phyloP scores from a whole-genome alignment of 192 early-diverging fungal genomes.

The Funneliformis mosseae region DNA sequence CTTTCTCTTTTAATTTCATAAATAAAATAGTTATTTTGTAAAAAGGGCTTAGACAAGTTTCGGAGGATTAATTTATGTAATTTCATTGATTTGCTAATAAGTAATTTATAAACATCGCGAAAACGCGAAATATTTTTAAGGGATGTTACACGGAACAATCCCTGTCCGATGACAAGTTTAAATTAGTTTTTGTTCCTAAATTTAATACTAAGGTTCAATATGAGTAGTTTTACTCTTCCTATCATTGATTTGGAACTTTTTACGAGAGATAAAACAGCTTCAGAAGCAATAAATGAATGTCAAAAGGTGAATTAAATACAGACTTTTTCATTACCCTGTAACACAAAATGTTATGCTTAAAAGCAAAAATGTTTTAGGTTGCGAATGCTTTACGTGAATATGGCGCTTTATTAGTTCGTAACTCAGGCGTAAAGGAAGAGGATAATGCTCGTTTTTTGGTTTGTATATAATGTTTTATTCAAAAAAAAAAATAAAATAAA shows the following conservation, averaged over 20 bases:
- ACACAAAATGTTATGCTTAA: background rate
- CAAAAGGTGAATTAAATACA: slow-evolving; percentile 43
- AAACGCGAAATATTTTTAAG: too few relatives aligned
- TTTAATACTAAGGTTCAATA: background rate
- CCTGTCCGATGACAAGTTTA: too few relatives aligned
- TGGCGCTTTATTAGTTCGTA: slow-evolving; percentile 64
- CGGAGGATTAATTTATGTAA: too few relatives aligned
- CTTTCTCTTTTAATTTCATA: too few relatives aligned
- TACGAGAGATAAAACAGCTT: slow-evolving; percentile 54
- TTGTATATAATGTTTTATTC: slow-evolving; percentile 7
- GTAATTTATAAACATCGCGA: too few relatives aligned
- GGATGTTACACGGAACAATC: too few relatives aligned
- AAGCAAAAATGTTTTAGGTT: slow-evolving; percentile 39
- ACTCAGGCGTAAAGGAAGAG: slow-evolving; percentile 65
- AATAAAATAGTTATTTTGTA: too few relatives aligned
- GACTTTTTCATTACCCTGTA: background rate
- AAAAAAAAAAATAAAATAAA: too few relatives aligned
- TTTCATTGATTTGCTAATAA: too few relatives aligned
- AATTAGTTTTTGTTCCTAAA: too few relatives aligned
- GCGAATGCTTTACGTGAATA: slow-evolving; percentile 63
- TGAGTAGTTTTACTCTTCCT: background rate
- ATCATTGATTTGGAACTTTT: slow-evolving; percentile 59
- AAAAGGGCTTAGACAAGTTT: too few relatives aligned
- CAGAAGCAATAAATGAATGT: slow-evolving; percentile 57
- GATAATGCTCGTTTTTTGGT: slow-evolving; percentile 48